phyloP scores from a whole-genome alignment of 495 filamentous ascomycete genomes.

The Penicillium daleae region DNA sequence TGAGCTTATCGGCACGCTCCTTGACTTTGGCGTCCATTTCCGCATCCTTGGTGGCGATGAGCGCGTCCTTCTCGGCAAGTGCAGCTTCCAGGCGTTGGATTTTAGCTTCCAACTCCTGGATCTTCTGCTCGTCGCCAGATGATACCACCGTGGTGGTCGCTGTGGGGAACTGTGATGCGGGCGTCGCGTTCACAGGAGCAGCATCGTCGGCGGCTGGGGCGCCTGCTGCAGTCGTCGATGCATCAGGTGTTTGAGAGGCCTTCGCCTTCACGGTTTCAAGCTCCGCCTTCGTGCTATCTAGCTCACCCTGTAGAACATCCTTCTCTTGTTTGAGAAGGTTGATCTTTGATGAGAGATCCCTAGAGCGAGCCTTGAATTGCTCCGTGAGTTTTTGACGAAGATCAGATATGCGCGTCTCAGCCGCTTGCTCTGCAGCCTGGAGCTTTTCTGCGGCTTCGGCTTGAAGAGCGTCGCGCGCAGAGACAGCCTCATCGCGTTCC shows the following conservation, averaged over 20 bases:
- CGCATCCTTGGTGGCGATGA: slow-evolving; percentile 41
- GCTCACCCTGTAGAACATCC: slow-evolving; percentile 50
- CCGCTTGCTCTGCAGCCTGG: slow-evolving; percentile 38
- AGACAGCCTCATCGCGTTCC: slow-evolving; percentile 66
- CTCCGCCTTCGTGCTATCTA: slow-evolving; percentile 50
- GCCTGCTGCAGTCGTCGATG: slow-evolving; percentile 6
- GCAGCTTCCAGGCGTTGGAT: slow-evolving; percentile 52
- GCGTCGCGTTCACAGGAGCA: slow-evolving; percentile 38
- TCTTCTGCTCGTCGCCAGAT: slow-evolving; percentile 34
- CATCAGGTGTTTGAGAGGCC: slow-evolving; percentile 20
- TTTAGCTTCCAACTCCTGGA: slow-evolving; percentile 52
- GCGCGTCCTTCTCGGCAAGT: slow-evolving; percentile 50
- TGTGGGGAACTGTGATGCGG: slow-evolving; percentile 45
- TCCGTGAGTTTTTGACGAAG: slow-evolving; percentile 57
- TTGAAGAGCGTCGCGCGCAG: slow-evolving; percentile 58
- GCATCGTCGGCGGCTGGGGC: slow-evolving; percentile 21
- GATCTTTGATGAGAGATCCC: slow-evolving; percentile 53
- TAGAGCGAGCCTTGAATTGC: slow-evolving; percentile 64
- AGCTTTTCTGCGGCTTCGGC: slow-evolving; percentile 54
- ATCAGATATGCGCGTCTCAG: slow-evolving; percentile 40
- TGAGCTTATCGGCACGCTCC: slow-evolving; percentile 72
- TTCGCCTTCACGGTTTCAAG: slow-evolving; percentile 44
- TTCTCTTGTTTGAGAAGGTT: slow-evolving; percentile 54
- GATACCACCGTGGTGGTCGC: slow-evolving; percentile 28
- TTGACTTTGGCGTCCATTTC: slow-evolving; percentile 63